Base-by-base conservation (phyloP, 257 asterid species). In the Ilex aquifolium region DNA sequence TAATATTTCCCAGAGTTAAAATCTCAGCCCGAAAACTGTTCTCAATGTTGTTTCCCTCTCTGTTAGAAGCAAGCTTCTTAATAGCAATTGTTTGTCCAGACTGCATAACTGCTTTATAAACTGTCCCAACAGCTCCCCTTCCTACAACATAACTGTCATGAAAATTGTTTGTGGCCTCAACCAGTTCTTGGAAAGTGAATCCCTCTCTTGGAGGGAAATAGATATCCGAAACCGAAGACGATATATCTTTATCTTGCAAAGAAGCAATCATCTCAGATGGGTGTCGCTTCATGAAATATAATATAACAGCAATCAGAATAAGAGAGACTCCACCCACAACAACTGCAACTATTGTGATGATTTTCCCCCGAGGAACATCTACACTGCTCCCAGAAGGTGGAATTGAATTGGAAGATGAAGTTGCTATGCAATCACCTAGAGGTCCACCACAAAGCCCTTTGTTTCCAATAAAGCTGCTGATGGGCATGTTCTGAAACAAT, bases 121-220 rank as follows among this genome's bases (percentile, higher is more conserved):
- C 95, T 1, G 91, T 84, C 71, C 96, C 98, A 1, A 77, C 98
- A 5, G 95, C 98, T 30, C 98, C 98, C 65, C 79, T 78, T 36
- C 98, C 98, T 13, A 91, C 76, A 49, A 88, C 88, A 55, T 73
- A 86, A 31, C 71, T 14, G 13, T 88, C 98, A 44, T 91, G 79
- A 59, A 91, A 91, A 73, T 84, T 83, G 70, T 76, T 70, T 5
- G 98, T 91, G 10, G 98, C 96, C 80, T 84, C 96, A n/a, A 91
- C 83, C 57, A 91, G 80, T 64, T 91, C 98, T 30, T 84, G 95
- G 55, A 91, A 84, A 39, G 87, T 84, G 82, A 91, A 91, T 60
- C 96, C 98, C 55, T 91, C 98, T 66, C 83, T 86, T 0, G 98
- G 96, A 66, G 87, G 95, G 57, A 91, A 91, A 69, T 91, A 91